Evolutionary conservation across 2,329 filamentous ascomycete species (phyloP).

Genomic region (Pleurostoma richardsiae): DNA sequence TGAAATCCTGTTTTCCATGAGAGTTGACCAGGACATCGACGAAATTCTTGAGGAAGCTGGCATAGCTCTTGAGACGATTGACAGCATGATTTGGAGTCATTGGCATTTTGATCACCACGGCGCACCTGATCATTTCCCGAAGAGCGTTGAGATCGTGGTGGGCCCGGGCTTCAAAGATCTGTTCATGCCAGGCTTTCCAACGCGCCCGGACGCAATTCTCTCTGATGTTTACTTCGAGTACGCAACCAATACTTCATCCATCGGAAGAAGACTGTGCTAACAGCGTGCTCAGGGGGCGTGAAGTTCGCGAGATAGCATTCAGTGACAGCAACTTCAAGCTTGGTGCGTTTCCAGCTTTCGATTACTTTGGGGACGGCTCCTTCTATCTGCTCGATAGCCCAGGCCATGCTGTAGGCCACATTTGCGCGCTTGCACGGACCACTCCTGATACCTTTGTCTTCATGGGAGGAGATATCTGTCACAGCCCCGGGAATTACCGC

Average conservation of each 20-base stretch:
- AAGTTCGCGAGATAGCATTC: constrained; percentile 8
- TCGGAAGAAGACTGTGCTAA: not conserved
- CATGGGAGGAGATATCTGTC: constrained; percentile 15
- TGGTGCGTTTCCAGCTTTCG: constrained; percentile 12
- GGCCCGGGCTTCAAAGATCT: constrained; percentile 14
- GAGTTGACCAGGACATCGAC: not conserved
- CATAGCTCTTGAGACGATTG: not conserved
- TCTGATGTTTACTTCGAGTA: constrained; percentile 7
- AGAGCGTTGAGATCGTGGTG: constrained; percentile 13
- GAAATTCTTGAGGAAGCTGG: not conserved
- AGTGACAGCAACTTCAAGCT: constrained; percentile 1
- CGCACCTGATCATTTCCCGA: constrained; percentile 12
- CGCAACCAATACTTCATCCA: not conserved
- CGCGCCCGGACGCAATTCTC: constrained; percentile 9
- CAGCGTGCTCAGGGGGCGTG: constrained; percentile 2
- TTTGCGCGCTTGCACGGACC: constrained; percentile 13
- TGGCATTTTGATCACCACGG: constrained; percentile 17
- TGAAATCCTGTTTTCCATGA: not conserved
- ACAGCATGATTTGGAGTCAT: constrained; percentile 9
- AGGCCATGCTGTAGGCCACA: constrained; percentile 13
- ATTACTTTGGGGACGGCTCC: constrained; percentile 17
- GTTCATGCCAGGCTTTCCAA: constrained; percentile 13
- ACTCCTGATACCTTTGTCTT: constrained; percentile 13
- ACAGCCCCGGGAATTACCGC: constrained; percentile 13
- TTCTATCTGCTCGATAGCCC: constrained; percentile 16